phyloP scores from a whole-genome alignment of 768 basidiomycete species.

The Tricholoma sp. region DNA sequence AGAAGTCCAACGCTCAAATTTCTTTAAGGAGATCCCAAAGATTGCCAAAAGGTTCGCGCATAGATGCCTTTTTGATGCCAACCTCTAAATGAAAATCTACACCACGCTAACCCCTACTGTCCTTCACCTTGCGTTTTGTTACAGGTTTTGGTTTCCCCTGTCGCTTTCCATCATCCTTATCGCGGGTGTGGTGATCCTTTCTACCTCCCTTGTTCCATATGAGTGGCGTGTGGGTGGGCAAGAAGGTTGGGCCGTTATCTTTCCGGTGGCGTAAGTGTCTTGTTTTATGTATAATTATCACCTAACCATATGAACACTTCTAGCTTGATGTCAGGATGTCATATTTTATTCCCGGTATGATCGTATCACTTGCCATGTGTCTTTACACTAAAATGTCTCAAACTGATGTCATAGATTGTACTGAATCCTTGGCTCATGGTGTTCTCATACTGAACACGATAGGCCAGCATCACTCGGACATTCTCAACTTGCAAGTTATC shows the following conservation, averaged over 20 bases:
- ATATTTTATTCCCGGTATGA: constrained; percentile 67
- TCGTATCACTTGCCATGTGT: background rate
- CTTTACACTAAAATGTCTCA: constrained; percentile 1
- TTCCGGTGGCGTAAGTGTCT: constrained; percentile 54
- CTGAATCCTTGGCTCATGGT: constrained; percentile 55
- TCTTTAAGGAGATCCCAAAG: constrained; percentile 87
- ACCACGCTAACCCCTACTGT: constrained; percentile 24
- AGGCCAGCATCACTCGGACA: background rate
- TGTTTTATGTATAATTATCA: background rate
- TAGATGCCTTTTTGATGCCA: background rate
- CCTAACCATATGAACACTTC: constrained; percentile 26
- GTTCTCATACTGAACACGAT: constrained; percentile 49
- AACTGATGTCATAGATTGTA: constrained; percentile 28
- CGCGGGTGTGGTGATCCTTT: constrained; percentile 50
- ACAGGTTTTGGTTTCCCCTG: constrained; percentile 55
- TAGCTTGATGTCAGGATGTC: constrained; percentile 60
- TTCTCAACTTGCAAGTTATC: too few species aligned
- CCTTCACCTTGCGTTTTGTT: constrained; percentile 25
- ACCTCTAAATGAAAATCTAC: background rate
- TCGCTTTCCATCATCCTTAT: constrained; percentile 51
- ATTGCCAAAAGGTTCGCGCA: constrained; percentile 64
- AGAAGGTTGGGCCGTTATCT: constrained; percentile 63
- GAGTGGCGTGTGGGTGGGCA: constrained; percentile 54
- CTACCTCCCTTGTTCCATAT: constrained; percentile 41
- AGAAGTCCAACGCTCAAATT: constrained; percentile 82